Conservation (phyloP, 106 monocot species). For the Vanilla planifolia region DNA sequence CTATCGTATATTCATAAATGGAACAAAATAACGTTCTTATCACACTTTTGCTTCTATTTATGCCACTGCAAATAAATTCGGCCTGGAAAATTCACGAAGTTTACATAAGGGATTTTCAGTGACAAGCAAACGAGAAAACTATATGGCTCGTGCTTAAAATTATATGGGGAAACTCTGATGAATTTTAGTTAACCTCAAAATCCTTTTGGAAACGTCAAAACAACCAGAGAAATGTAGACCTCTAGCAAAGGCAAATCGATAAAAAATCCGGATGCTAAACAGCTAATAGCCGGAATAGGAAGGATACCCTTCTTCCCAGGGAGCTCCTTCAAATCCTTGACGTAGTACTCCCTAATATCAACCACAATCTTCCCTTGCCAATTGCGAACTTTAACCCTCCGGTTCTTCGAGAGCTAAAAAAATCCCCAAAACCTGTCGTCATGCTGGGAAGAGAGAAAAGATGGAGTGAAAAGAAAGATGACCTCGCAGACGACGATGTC, state of each 20-base stretch:
- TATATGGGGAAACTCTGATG: too few species aligned
- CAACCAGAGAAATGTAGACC: background rate
- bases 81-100: too few species aligned
- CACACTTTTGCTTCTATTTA: too few species aligned
- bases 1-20: too few species aligned
- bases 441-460: background rate
- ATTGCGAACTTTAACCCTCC: conserved; percentile 56
- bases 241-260: background rate
- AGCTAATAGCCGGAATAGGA: background rate
- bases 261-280: background rate
- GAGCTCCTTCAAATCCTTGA: conserved; percentile 64
- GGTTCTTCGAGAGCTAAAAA: conserved; percentile 62
- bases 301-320: conserved; percentile 71
- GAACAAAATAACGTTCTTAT: too few species aligned
- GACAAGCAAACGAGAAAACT: too few species aligned
- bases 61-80: too few species aligned
- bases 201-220: background rate
- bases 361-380: conserved; percentile 67
- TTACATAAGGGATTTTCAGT: too few species aligned
- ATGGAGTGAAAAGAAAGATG: background rate
- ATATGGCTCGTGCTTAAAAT: too few species aligned
- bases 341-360: conserved; percentile 78
- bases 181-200: background rate
- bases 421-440: background rate
- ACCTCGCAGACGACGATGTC: conserved; percentile 72